A percentile compares a stretch with the other conserved stretches of the same genome.
Conservation (phyloP, 208 protist species). For the Trypanosoma grayi region DNA sequence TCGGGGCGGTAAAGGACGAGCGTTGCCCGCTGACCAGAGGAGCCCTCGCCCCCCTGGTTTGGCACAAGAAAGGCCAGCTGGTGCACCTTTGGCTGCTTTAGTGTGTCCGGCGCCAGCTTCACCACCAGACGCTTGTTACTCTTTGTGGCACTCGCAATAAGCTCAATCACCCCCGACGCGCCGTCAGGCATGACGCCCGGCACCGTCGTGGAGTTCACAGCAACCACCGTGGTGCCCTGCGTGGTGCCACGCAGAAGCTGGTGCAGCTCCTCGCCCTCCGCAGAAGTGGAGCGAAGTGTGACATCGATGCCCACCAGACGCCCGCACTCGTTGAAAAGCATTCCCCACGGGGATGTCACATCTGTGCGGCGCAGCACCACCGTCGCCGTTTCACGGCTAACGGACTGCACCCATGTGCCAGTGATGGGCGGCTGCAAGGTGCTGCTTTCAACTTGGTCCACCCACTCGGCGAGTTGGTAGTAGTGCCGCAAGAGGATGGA, state of each 20-base stretch:
- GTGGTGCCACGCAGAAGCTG: slow-evolving; percentile 35
- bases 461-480: slow-evolving; percentile 70
- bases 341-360: slow-evolving; percentile 43
- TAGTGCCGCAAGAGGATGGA: slow-evolving; percentile 48
- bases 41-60: slow-evolving; percentile 48
- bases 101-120: slow-evolving; percentile 25
- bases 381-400: slow-evolving; percentile 28
- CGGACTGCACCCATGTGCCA: slow-evolving; percentile 38
- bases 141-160: slow-evolving; percentile 16
- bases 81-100: slow-evolving; percentile 31
- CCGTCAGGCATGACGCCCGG: neutral
- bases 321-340: slow-evolving; percentile 69
- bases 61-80: slow-evolving; percentile 45
- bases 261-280: slow-evolving; percentile 45
- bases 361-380: slow-evolving; percentile 46
- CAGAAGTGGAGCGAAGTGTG: slow-evolving; percentile 38
- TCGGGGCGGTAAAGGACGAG: slow-evolving; percentile 40
- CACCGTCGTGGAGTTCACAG: slow-evolving; percentile 40
- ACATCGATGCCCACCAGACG: slow-evolving; percentile 62
- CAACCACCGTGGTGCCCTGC: slow-evolving; percentile 38
- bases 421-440: slow-evolving; percentile 33
- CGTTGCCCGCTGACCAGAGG: slow-evolving; percentile 48
- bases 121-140: slow-evolving; percentile 39
- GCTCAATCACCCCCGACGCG: slow-evolving; percentile 10
- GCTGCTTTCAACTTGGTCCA: slow-evolving; percentile 33